Base-by-base conservation (phyloP, 257 asterid species). In the Phtheirospermum japonicum region DNA sequence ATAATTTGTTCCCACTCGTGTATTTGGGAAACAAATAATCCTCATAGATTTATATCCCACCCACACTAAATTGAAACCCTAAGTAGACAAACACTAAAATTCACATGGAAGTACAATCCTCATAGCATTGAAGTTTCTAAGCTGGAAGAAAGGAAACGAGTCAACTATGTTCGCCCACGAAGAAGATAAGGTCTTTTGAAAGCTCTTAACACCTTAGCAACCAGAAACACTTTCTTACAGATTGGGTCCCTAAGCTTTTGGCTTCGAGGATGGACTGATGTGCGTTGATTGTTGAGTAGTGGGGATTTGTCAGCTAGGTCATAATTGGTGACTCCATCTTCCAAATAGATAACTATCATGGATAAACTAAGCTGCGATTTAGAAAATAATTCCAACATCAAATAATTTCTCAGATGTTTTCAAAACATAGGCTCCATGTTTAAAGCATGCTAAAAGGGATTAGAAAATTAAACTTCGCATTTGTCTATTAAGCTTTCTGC, bases 391-490 rank as follows among this genome's bases (percentile, higher is more conserved):
- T 19, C 11, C 56, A 50, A 14, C 56, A 50, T 50, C 56, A 18
- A 50, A 50, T 50, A 19, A 50, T 18, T 50, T 7, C 31, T 49
- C 31, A 18, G 6, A 7, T 9, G 31, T 50, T 19, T 18, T 8
- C 56, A 50, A 48, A 50, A 18, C 56, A 18, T 50, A 50, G 5
- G 32, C 14, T 50, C n/a, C 56, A 50, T 50, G 32, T 19, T 50
- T 50, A n/a, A n/a, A n/a, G n/a, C 32, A 19, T 18, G 13, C 56
- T 18, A 50, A 50, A 8, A 19, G 12, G 31, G 56, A 9, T 50
- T 19, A 50, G n/a, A 50, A 50, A 48, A 48, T 5, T 6, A 17
- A 48, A 7, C 56, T 50, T 18, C n/a, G 54, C 20, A 48, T 17
- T 48, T 1, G 13, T 48, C 30, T 48, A 48, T 48, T 50, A 7